Evolutionary conservation across 73 alveolate species (phyloP), one percentile per base, ranked within the genome.

Genomic region (Paramecium bursaria): DNA sequence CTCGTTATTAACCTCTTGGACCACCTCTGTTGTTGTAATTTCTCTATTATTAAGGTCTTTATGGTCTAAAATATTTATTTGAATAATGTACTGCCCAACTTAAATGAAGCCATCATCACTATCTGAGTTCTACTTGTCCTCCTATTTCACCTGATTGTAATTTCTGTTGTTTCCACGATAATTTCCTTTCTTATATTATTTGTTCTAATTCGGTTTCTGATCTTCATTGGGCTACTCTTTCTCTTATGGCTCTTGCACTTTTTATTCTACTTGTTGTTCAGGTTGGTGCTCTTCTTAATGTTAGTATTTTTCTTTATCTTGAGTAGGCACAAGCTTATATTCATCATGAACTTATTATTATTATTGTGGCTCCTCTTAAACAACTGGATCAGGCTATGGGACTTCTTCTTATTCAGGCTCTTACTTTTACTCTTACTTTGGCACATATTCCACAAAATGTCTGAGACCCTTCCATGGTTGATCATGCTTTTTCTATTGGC

Each of bases 391-490:
- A 39, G 49, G 5, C 11, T 39, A 39, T 39, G 49, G 49, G 5
- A 7, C 49, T 39, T 39, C 49, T 39, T 39, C 11, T 39, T 39
- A 39, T 48, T 48, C 61, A 11, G 61, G 61, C 61, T 9, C 61
- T 48, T 26, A 7, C 5, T 39, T 5, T 7, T 5, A 11, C 5
- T 7, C 11, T 39, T 39, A 5, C 5, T 39, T 39, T 39, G 5
- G 11, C 49, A 7, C 49, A 7, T 39, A 39, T 39, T 11, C 11
- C 11, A 39, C 49, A 39, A 39, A 39, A 5, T 39, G 57, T 61
- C 42, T 17, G 22, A 61, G 31, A 35, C 80, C 80, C 42, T 61
- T 61, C 80, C 80, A 61, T 33, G 80, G 80, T 61, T 29, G 15
- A 35, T 61, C 80, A 35, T 35, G 31, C 42, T 35, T 55, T 30